These are phyloP conservation scores for Phytopythium vexans DNA, from an alignment of 352 stramenopile genomes.

Conservation along the genomic window DNA sequence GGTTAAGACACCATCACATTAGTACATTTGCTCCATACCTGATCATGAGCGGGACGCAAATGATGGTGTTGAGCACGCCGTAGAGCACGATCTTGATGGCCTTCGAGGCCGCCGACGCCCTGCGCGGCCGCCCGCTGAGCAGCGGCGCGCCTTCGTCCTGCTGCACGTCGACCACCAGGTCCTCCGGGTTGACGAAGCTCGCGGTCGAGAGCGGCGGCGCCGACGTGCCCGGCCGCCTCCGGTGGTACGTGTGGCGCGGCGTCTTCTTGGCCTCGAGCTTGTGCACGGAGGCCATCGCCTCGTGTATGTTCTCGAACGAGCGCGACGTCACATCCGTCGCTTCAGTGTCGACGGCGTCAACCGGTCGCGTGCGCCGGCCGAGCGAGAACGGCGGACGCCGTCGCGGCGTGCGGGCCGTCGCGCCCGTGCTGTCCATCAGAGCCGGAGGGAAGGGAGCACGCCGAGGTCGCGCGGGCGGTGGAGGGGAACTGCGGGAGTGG, in stretches of 20 bases:
- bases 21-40: slow-evolving; percentile 8
- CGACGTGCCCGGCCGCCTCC: slow-evolving; percentile 2
- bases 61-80: slow-evolving; percentile 93
- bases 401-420: slow-evolving; percentile 67
- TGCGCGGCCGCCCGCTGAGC: slow-evolving; percentile 18
- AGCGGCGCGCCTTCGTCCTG: slow-evolving; percentile 12
- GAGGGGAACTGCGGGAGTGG: too few species aligned
- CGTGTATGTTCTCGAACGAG: slow-evolving; percentile 31
- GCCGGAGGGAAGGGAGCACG: too few species aligned
- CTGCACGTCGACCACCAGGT: slow-evolving; percentile 27
- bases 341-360: slow-evolving; percentile 8
- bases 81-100: slow-evolving; percentile 76
- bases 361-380: slow-evolving; percentile 9
- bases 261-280: slow-evolving; percentile 31
- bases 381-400: slow-evolving; percentile 27
- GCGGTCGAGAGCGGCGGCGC: neutral
- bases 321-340: slow-evolving; percentile 26
- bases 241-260: slow-evolving; percentile 50
- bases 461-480: too few species aligned
- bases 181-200: slow-evolving; percentile 13
- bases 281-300: slow-evolving; percentile 10
- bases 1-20: slow-evolving; percentile 1
- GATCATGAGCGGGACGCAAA: slow-evolving; percentile 89
- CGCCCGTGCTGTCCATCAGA: slow-evolving; percentile 77
- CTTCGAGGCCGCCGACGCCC: neutral